Evolutionary conservation across 768 basidiomycete species (phyloP).

Genomic region (Daedaleopsis sinensis): DNA sequence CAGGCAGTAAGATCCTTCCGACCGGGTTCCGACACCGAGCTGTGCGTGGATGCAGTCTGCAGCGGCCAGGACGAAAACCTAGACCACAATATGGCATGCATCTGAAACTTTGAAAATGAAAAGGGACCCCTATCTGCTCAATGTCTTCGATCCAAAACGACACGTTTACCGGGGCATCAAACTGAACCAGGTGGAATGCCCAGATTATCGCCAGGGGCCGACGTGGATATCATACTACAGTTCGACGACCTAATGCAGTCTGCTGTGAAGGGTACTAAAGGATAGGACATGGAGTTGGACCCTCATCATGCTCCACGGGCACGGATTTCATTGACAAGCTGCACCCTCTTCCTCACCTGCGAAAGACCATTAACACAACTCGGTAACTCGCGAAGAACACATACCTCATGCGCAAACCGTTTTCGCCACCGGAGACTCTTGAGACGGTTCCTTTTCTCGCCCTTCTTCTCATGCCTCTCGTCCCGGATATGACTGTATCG

Average conservation of each 20-base stretch:
- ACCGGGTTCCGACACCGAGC: conserved; percentile 4
- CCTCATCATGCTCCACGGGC: conserved; percentile 63
- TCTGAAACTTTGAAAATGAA: conserved; percentile 19
- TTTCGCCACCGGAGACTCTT: conserved; percentile 78
- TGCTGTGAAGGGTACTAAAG: conserved; percentile 13
- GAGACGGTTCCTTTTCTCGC: conserved; percentile 74
- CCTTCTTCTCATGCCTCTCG: conserved; percentile 81
- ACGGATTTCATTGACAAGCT: conserved; percentile 78
- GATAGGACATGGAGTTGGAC: background rate
- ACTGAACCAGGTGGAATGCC: conserved; percentile 1
- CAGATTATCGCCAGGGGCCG: conserved; percentile 16
- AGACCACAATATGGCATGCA: conserved; percentile 17
- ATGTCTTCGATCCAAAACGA: background rate
- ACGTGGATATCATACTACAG: conserved; percentile 18
- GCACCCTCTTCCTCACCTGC: conserved; percentile 85
- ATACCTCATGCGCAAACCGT: conserved; percentile 78
- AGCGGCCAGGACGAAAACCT: conserved; percentile 1
- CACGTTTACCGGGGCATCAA: conserved; percentile 9
- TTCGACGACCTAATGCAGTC: conserved; percentile 3
- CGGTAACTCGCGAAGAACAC: conserved; percentile 28
- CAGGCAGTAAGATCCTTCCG: conserved; percentile 21
- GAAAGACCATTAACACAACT: conserved; percentile 19
- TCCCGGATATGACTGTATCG: conserved; percentile 24
- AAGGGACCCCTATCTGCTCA: conserved; percentile 13
- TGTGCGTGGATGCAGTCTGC: conserved; percentile 1